phyloP scores from a whole-genome alignment of 2,329 filamentous ascomycete species.

The Colletotrichum filicis region DNA sequence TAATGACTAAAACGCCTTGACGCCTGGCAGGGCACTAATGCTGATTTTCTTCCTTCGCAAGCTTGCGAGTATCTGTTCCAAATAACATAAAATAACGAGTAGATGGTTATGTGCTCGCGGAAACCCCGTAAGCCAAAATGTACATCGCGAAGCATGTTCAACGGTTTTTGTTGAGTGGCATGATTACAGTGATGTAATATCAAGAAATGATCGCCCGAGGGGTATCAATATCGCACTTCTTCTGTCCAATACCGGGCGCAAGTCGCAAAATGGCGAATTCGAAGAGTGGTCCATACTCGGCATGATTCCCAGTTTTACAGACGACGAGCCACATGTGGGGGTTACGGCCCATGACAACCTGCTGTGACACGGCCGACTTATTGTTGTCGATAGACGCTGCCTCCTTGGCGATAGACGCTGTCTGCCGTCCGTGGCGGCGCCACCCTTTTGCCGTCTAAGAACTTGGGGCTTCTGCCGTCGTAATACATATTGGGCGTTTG shows the following conservation, averaged over 20 bases:
- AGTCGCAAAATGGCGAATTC: neutral
- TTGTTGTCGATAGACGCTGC: neutral
- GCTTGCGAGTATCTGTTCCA: neutral
- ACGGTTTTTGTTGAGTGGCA: neutral
- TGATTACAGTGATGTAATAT: slow-evolving; percentile 2
- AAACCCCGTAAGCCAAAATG: neutral
- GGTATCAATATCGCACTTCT: slow-evolving; percentile 24
- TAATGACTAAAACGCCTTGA: slow-evolving; percentile 27
- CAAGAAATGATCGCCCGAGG: neutral
- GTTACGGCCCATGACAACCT: neutral
- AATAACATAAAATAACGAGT: neutral
- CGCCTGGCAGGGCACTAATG: slow-evolving; percentile 21
- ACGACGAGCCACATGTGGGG: neutral
- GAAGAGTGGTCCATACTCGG: neutral
- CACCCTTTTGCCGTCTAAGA: slow-evolving; percentile 66
- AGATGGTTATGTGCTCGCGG: neutral
- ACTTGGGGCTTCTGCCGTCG: slow-evolving; percentile 61
- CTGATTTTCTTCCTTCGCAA: neutral
- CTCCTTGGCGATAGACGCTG: neutral
- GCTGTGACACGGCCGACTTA: neutral
- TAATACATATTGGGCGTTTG: slow-evolving; percentile 60
- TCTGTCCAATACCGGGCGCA: slow-evolving; percentile 1
- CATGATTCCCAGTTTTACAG: neutral
- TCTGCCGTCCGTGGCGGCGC: slow-evolving; percentile 13
- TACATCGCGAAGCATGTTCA: neutral